Evolutionary conservation across 2,329 filamentous ascomycete species (phyloP).

Genomic region (Fusarium tricinctum): DNA sequence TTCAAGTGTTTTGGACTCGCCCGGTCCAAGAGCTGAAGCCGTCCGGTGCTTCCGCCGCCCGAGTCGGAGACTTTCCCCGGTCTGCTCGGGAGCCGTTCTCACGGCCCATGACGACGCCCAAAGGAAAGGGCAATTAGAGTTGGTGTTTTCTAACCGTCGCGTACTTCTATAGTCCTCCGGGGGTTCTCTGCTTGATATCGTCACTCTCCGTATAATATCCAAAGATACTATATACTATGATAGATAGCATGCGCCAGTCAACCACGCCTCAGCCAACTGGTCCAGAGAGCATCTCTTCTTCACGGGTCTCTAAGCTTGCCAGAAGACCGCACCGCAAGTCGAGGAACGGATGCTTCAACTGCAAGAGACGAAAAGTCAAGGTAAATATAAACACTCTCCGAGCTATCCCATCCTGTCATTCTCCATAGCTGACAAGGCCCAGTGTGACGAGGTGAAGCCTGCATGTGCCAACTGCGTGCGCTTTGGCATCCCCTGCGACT

Average conservation of each 20-base stretch:
- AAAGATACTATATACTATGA: slow-evolving; percentile 10
- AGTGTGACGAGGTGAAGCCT: slow-evolving; percentile 54
- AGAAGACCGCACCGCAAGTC: slow-evolving; percentile 52
- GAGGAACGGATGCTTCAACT: slow-evolving; percentile 52
- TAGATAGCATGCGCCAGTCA: slow-evolving; percentile 27
- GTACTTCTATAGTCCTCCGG: slow-evolving; percentile 7
- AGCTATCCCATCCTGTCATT: neutral
- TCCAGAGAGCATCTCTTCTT: slow-evolving; percentile 43
- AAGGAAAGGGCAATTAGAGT: slow-evolving; percentile 22
- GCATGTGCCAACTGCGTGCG: slow-evolving; percentile 52
- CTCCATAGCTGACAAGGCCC: slow-evolving; percentile 28
- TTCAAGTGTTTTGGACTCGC: slow-evolving; percentile 30
- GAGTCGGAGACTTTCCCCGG: slow-evolving; percentile 42
- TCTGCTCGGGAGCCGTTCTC: slow-evolving; percentile 34
- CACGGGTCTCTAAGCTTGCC: slow-evolving; percentile 48
- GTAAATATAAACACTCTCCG: slow-evolving; percentile 29
- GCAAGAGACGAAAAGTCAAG: slow-evolving; percentile 53
- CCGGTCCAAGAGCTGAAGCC: slow-evolving; percentile 41
- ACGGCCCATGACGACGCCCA: slow-evolving; percentile 35
- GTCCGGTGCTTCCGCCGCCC: slow-evolving; percentile 47
- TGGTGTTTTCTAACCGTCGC: slow-evolving; percentile 21
- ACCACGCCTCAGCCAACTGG: slow-evolving; percentile 47
- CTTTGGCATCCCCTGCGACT: slow-evolving; percentile 51
- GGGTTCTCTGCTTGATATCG: slow-evolving; percentile 9
- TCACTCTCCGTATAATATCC: slow-evolving; percentile 11